phyloP scores from a whole-genome alignment of 306 rosid genomes.

The Luffa aegyptiaca region DNA sequence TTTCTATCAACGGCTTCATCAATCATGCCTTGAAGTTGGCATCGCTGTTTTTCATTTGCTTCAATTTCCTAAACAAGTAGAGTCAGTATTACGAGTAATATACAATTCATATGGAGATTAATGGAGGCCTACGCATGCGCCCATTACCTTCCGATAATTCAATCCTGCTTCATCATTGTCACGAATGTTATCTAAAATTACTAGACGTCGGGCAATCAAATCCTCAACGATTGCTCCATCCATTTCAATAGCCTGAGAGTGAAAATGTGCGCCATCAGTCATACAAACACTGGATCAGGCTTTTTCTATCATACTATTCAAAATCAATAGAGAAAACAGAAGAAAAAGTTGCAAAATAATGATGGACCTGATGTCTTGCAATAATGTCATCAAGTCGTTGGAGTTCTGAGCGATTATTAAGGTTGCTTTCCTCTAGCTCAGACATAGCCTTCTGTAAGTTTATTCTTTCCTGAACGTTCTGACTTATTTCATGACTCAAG shows the following conservation, averaged over 20 bases:
- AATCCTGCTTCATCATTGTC: slow-evolving; percentile 56
- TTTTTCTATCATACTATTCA: background rate
- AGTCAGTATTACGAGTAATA: background rate
- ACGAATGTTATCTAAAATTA: slow-evolving; percentile 53
- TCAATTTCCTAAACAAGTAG: slow-evolving; percentile 38
- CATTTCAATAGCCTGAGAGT: slow-evolving; percentile 29
- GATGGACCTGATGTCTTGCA: slow-evolving; percentile 40
- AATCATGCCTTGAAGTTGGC: slow-evolving; percentile 46
- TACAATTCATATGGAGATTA: background rate
- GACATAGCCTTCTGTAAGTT: slow-evolving; percentile 50
- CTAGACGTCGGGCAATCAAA: slow-evolving; percentile 34
- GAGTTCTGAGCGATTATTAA: slow-evolving; percentile 40
- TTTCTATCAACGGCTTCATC: slow-evolving; percentile 45
- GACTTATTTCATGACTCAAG: slow-evolving; percentile 50
- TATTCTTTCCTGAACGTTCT: slow-evolving; percentile 60
- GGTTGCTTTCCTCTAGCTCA: slow-evolving; percentile 57
- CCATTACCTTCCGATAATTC: slow-evolving; percentile 33
- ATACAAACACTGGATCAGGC: background rate
- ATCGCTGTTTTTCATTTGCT: slow-evolving; percentile 49
- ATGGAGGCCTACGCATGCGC: background rate
- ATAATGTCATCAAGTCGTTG: slow-evolving; percentile 55
- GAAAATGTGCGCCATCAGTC: background rate
- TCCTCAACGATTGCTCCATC: slow-evolving; percentile 38
- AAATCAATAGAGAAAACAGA: background rate
- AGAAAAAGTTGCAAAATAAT: background rate